Base-by-base conservation (phyloP, 208 protist species). In the Acanthamoeba lenticulata region DNA sequence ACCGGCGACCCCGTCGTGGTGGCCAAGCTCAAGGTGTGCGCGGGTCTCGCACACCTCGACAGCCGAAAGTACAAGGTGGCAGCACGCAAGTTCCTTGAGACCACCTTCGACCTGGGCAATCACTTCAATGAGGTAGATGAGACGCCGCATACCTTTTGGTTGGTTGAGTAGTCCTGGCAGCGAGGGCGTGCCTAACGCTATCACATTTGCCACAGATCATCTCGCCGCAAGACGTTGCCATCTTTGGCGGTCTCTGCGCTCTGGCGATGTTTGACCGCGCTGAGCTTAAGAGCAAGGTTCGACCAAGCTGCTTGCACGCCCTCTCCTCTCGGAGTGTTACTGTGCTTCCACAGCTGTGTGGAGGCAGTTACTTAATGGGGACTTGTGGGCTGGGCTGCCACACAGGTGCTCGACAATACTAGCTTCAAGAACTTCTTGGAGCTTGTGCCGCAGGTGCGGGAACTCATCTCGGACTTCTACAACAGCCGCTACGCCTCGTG, bases 201-300 rank as follows among this genome's bases (percentile, higher is more conserved):
- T n/a, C n/a, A n/a, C n/a, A n/a, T n/a, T n/a, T n/a, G n/a, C n/a
- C n/a, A 5, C 85, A 97, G 95, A 94, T 98, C 3, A 94, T 98
- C 38, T 86, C 96, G 19, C 47, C 81, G 32, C 94, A 95, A 32
- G 98, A 98, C 95, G 95, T 98, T 40, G 97, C 96, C 17, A 57
- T 97, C 7, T 97, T 97, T 94, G 96, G 96, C 60, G 96, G 93
- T 27, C 88, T 98, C 21, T 98, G 97, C 91, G 96, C 96, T 34
- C 95, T 98, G n/a, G 97, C 97, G 45, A 96, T 97, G 24, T 98
- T 98, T 94, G 96, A 97, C 65, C 90, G 97, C 60, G 17, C 32
- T 21, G 97, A 98, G 65, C 94, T 98, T 19, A 93, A 93, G 47
- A 83, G 32, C 29, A 93, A 93, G 89, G 89, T 93, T 17, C 32